Conservation (phyloP, 139 green algal genomes). For the Klebsormidium nitens region DNA sequence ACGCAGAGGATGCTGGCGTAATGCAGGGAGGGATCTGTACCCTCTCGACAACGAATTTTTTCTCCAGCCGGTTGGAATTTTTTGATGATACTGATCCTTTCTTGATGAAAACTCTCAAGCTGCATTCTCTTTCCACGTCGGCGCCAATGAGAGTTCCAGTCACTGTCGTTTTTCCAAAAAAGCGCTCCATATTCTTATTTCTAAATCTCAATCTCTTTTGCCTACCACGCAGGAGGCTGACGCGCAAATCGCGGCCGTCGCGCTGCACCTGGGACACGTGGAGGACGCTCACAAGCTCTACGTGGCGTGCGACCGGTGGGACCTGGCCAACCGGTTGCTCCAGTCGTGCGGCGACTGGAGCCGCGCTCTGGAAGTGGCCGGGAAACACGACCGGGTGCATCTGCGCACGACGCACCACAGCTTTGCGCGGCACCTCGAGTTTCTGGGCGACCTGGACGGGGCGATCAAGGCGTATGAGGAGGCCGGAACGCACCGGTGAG, state of each 20-base stretch:
- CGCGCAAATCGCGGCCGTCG: constrained; percentile 57
- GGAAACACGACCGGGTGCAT: constrained; percentile 67
- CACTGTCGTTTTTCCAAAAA: too few relatives aligned
- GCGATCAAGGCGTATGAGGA: constrained; percentile 60
- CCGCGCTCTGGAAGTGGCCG: constrained; percentile 59
- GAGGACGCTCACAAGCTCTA: constrained; percentile 57
- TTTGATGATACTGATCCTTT: too few relatives aligned
- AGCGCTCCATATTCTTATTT: too few relatives aligned
- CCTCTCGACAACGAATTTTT: too few relatives aligned
- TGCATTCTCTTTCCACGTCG: too few relatives aligned
- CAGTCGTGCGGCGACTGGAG: constrained; percentile 64
- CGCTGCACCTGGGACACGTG: constrained; percentile 65
- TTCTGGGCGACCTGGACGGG: constrained; percentile 41
- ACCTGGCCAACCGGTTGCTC: constrained; percentile 51
- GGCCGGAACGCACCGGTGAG: constrained; percentile 18
- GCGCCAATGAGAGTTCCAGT: too few relatives aligned
- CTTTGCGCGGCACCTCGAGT: constrained; percentile 55
- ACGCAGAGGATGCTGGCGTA: too few relatives aligned
- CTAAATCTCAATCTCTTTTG: too few relatives aligned
- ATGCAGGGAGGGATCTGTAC: too few relatives aligned
- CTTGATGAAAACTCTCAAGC: too few relatives aligned
- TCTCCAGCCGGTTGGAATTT: too few relatives aligned
- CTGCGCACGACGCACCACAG: constrained; percentile 59
- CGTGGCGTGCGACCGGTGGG: constrained; percentile 45
- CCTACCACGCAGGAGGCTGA: constrained; percentile 57